A percentile compares a stretch with the other conserved stretches of the same genome.
phyloP scores from a whole-genome alignment of 2,329 filamentous ascomycete species.

The Fusarium sp. region DNA sequence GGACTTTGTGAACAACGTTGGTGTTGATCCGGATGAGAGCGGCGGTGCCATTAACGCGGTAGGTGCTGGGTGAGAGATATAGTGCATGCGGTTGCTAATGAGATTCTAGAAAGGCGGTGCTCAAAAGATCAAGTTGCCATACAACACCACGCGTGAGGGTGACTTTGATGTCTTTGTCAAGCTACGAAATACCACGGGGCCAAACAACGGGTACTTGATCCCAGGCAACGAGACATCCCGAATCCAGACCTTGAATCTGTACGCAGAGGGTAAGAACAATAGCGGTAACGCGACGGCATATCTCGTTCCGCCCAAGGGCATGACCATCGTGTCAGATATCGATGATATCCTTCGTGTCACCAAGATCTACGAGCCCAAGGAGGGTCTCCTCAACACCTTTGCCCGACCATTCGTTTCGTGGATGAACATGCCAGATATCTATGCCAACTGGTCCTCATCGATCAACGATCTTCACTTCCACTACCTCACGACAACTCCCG shows the following conservation, averaged over 20 bases:
- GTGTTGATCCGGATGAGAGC: constrained; percentile 63
- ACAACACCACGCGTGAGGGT: constrained; percentile 73
- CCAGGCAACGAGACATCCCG: constrained; percentile 73
- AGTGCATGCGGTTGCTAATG: constrained; percentile 2
- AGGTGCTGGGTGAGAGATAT: background rate
- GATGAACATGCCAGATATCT: constrained; percentile 85
- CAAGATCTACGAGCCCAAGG: constrained; percentile 81
- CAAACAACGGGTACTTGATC: constrained; percentile 61
- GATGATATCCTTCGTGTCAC: constrained; percentile 85
- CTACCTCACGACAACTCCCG: constrained; percentile 84
- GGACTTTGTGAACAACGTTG: constrained; percentile 62
- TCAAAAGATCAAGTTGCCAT: constrained; percentile 73
- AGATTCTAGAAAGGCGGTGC: constrained; percentile 61
- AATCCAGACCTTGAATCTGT: constrained; percentile 77
- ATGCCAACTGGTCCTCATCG: constrained; percentile 78
- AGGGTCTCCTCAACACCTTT: constrained; percentile 82
- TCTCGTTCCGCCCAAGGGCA: constrained; percentile 75
- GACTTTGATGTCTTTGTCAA: constrained; percentile 80
- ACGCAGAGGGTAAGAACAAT: constrained; percentile 70
- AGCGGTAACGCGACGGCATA: constrained; percentile 82
- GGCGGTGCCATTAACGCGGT: constrained; percentile 64
- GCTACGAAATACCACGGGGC: constrained; percentile 68
- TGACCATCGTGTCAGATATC: constrained; percentile 82
- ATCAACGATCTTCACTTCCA: constrained; percentile 80
- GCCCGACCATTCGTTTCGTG: constrained; percentile 76